Conservation (phyloP, 495 filamentous ascomycete genomes). For the Penicillium longicatenatum region DNA sequence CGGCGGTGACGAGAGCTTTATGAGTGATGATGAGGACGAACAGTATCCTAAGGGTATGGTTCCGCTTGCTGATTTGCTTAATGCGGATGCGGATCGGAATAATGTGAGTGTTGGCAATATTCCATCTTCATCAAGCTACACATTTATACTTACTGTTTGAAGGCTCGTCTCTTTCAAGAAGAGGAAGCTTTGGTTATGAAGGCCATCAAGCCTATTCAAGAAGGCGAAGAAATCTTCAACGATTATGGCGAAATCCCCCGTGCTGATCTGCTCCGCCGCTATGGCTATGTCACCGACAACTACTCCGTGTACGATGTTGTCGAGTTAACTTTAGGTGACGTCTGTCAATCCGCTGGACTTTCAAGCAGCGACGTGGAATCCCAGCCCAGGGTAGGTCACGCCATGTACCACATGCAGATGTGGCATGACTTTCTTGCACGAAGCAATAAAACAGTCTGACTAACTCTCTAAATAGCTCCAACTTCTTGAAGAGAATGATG, state of each 20-base stretch:
- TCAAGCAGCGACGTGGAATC: conserved; percentile 39
- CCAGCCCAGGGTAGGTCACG: conserved; percentile 45
- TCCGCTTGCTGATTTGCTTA: conserved; percentile 88
- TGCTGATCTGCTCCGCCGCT: conserved; percentile 80
- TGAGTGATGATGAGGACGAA: conserved; percentile 70
- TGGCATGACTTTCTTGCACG: conserved; percentile 8
- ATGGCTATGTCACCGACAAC: conserved; percentile 81
- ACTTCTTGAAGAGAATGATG: conserved; percentile 51
- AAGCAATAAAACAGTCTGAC: conserved; percentile 9
- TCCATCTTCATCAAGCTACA: neutral
- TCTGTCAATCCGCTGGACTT: conserved; percentile 55
- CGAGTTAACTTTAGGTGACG: conserved; percentile 63
- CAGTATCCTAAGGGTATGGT: conserved; percentile 79
- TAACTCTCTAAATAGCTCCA: conserved; percentile 32
- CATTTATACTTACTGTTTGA: conserved; percentile 8
- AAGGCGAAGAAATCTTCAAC: conserved; percentile 84
- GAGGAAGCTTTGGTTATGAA: conserved; percentile 65
- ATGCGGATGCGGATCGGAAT: conserved; percentile 85
- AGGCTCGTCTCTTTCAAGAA: conserved; percentile 72
- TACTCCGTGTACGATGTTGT: conserved; percentile 81
- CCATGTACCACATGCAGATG: neutral
- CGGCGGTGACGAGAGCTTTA: conserved; percentile 61
- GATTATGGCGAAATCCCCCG: conserved; percentile 86
- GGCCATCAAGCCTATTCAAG: conserved; percentile 61
- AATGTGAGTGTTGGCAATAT: conserved; percentile 50